phyloP scores from a whole-genome alignment of 371 early-diverging fungal genomes.

The Dipsacomyces acuminosporus region DNA sequence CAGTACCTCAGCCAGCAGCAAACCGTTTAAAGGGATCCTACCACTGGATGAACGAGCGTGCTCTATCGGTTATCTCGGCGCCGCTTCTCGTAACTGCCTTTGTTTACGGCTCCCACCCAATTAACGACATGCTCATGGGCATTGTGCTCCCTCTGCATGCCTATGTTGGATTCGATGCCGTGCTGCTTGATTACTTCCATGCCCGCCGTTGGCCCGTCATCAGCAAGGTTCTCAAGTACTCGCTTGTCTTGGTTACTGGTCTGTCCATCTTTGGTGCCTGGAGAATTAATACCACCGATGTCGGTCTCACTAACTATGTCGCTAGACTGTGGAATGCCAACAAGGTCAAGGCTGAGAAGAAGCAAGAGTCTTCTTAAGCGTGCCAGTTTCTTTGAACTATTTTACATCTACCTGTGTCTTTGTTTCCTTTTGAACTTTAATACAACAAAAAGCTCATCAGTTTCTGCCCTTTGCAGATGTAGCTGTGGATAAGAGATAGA shows the following conservation, averaged over 20 bases:
- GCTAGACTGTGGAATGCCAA: conserved; percentile 73
- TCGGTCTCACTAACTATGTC: conserved; percentile 87
- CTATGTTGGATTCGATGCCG: conserved; percentile 70
- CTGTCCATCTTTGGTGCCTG: conserved; percentile 80
- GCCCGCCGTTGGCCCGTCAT: conserved; percentile 60
- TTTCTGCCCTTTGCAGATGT: too few relatives aligned
- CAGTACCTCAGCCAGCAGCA: conserved; percentile 33
- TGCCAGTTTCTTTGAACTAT: too few relatives aligned
- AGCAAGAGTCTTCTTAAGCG: too few relatives aligned
- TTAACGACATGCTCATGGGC: conserved; percentile 83
- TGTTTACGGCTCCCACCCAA: conserved; percentile 72
- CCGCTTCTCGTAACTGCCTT: conserved; percentile 75
- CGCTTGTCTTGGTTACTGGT: conserved; percentile 65
- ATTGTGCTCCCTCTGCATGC: conserved; percentile 84
- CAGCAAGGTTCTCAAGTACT: conserved; percentile 58
- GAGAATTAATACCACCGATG: conserved; percentile 90
- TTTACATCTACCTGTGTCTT: too few relatives aligned
- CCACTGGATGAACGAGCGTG: conserved; percentile 92
- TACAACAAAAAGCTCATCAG: too few relatives aligned
- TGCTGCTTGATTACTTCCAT: conserved; percentile 79
- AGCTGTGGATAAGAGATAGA: too few relatives aligned
- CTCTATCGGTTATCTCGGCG: conserved; percentile 64
- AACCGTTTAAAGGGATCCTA: conserved; percentile 59
- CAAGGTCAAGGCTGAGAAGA: conserved; percentile 14
- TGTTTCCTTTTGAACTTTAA: too few relatives aligned